Evolutionary conservation across 176 grass and related monocot genomes (phyloP).

Genomic region (Zea luxurians): DNA sequence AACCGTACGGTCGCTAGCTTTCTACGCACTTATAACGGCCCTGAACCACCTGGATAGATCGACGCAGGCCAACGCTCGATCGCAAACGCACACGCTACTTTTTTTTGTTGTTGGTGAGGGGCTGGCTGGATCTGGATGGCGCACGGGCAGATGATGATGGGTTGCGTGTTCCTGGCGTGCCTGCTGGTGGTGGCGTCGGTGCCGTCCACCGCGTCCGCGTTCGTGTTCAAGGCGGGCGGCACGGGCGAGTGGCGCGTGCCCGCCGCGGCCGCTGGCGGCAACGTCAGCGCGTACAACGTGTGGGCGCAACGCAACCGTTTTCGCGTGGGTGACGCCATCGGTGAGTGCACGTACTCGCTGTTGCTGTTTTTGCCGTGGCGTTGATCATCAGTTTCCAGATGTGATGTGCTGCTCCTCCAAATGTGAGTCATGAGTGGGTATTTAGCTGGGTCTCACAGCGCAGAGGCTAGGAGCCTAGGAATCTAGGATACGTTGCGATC

Average conservation of each 20-base stretch:
- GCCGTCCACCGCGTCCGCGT: conserved; percentile 49
- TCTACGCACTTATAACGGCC: conserved; percentile 18
- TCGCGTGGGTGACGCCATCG: conserved; percentile 66
- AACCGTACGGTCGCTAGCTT: conserved; percentile 30
- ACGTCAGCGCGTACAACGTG: conserved; percentile 50
- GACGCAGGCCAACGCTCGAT: neutral
- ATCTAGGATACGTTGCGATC: neutral
- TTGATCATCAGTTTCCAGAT: neutral
- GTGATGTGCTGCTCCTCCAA: too few species aligned
- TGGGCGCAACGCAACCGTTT: conserved; percentile 85
- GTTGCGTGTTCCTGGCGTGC: conserved; percentile 42
- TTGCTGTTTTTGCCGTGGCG: neutral
- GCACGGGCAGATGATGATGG: neutral
- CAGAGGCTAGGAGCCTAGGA: too few species aligned
- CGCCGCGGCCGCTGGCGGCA: neutral
- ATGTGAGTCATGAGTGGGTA: neutral
- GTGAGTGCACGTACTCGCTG: conserved; percentile 29
- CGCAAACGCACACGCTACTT: neutral
- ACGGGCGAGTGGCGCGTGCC: conserved; percentile 61
- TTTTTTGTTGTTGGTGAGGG: neutral
- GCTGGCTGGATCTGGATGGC: conserved; percentile 37
- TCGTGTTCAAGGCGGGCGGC: conserved; percentile 76
- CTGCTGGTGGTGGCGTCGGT: conserved; percentile 38
- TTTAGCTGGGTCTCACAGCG: neutral
- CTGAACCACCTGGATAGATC: neutral